phyloP scores from a whole-genome alignment of 2,329 filamentous ascomycete species.

The Colletotrichum euphorbiae region DNA sequence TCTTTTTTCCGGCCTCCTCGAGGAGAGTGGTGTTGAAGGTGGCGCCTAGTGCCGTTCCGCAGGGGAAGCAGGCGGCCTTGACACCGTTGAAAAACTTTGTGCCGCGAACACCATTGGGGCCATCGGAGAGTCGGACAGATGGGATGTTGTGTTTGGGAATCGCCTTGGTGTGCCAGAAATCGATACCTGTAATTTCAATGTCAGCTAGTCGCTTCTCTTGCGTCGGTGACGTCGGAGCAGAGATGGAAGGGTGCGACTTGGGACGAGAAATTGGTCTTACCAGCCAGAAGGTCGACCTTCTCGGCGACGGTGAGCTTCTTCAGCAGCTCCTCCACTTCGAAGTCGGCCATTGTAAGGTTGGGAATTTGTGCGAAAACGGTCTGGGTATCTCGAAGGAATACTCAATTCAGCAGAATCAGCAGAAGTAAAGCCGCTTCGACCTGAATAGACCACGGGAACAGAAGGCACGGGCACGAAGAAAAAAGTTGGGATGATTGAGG shows the following conservation, averaged over 20 bases:
- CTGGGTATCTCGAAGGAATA: slow-evolving; percentile 11
- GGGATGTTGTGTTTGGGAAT: slow-evolving; percentile 71
- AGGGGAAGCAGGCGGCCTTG: slow-evolving; percentile 70
- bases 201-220: neutral
- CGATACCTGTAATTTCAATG: slow-evolving; percentile 59
- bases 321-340: slow-evolving; percentile 65
- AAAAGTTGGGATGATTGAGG: slow-evolving; percentile 3
- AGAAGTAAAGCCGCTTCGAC: neutral
- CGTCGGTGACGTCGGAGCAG: neutral
- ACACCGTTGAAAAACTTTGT: slow-evolving; percentile 75
- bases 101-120: slow-evolving; percentile 76
- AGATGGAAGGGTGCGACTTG: neutral
- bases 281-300: slow-evolving; percentile 65
- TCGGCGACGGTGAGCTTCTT: slow-evolving; percentile 65
- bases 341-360: slow-evolving; percentile 50
- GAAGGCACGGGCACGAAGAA: slow-evolving; percentile 7
- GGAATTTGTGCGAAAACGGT: neutral
- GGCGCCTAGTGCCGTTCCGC: slow-evolving; percentile 67
- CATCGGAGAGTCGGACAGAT: slow-evolving; percentile 74
- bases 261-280: slow-evolving; percentile 45
- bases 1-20: slow-evolving; percentile 60
- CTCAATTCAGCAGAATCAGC: neutral
- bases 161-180: slow-evolving; percentile 77
- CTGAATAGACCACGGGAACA: neutral
- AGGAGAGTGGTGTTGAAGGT: slow-evolving; percentile 68